phyloP scores from a whole-genome alignment of 78 protist genomes.

The Diacronema lutheri region DNA sequence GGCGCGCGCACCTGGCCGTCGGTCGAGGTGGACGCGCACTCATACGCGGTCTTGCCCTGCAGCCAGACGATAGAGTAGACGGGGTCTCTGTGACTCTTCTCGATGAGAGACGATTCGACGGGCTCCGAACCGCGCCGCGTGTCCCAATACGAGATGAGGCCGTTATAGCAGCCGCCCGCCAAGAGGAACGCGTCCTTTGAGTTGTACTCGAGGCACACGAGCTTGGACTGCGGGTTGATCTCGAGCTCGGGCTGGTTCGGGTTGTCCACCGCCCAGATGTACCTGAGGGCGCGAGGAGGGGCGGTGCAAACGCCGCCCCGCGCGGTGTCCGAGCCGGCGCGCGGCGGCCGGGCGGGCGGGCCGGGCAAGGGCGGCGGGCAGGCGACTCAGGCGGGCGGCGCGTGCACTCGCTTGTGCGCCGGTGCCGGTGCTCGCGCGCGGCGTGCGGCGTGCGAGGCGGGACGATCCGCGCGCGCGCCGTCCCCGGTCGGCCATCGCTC shows the following conservation, averaged over 20 bases:
- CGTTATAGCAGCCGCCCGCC: constrained; percentile 83
- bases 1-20: constrained; percentile 48
- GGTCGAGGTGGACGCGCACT: constrained; percentile 69
- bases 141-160: constrained; percentile 66
- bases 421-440: no score
- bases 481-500: no score
- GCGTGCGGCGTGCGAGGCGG: no score
- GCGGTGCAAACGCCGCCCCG: no score
- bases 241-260: constrained; percentile 69
- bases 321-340: no score
- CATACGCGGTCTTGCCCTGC: constrained; percentile 68
- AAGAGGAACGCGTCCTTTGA: constrained; percentile 71
- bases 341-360: no score
- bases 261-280: constrained; percentile 79
- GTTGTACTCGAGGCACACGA: constrained; percentile 68
- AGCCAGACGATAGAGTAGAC: constrained; percentile 67
- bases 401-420: no score
- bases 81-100: constrained; percentile 78
- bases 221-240: constrained; percentile 67
- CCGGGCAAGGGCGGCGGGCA: no score
- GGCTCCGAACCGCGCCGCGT: constrained; percentile 48
- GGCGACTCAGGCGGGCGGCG: no score
- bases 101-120: constrained; percentile 51
- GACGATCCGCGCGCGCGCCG: no score
- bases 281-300: no score